Conservation (phyloP, 176 grass and related monocot species). For the Elaeis guineensis region DNA sequence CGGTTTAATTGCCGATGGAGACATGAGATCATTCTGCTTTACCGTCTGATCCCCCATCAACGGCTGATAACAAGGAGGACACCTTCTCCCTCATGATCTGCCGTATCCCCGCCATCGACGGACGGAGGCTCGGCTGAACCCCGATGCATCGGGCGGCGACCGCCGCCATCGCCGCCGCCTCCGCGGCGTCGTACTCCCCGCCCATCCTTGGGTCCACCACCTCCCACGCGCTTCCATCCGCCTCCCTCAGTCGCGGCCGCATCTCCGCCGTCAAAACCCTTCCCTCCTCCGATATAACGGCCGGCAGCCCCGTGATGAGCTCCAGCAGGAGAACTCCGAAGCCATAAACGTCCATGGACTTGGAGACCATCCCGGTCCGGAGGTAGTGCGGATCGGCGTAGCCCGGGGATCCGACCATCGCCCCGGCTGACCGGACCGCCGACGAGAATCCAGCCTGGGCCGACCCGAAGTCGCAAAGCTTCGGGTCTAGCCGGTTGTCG, state of each 20-base stretch:
- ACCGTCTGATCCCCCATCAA: neutral
- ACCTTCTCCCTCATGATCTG: constrained; percentile 36
- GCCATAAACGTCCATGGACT: constrained; percentile 73
- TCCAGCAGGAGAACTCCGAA: constrained; percentile 81
- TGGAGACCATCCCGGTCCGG: constrained; percentile 72
- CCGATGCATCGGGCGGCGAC: constrained; percentile 41
- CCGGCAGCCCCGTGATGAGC: constrained; percentile 49
- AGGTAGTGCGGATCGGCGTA: constrained; percentile 85
- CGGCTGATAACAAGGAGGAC: constrained; percentile 15
- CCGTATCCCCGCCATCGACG: constrained; percentile 47
- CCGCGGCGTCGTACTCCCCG: constrained; percentile 17
- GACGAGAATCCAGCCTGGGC: constrained; percentile 72
- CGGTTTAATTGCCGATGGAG: no score
- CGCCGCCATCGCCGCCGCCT: constrained; percentile 34
- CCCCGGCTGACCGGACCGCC: constrained; percentile 19
- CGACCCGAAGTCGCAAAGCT: constrained; percentile 84
- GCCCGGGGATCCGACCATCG: constrained; percentile 62
- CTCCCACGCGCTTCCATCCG: constrained; percentile 9
- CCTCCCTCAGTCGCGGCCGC: constrained; percentile 21
- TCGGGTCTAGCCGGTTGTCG: constrained; percentile 7
- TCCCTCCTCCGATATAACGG: constrained; percentile 23
- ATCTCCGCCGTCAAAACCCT: constrained; percentile 33
- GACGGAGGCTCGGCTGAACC: constrained; percentile 51
- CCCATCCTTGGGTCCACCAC: constrained; percentile 44
- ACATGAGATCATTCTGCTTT: neutral